phyloP scores from a whole-genome alignment of 805 yeast species.

The Ogataea angusta region DNA sequence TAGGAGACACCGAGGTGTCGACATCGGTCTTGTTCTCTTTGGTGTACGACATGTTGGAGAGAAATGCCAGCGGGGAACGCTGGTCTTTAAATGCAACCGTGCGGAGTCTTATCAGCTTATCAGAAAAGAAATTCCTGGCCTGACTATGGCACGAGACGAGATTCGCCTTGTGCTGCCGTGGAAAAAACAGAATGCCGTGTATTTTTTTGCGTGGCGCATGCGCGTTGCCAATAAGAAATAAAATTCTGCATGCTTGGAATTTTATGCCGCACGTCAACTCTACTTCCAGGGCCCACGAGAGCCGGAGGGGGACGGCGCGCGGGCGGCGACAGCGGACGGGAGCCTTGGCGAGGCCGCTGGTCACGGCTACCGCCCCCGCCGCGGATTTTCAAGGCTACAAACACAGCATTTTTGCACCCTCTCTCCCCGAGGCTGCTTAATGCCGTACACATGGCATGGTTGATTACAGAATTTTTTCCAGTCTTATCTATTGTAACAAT shows the following conservation, averaged over 20 bases:
- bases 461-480: not conserved
- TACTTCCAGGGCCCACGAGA: not conserved
- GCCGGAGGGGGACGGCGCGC: too few relatives aligned
- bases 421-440: not conserved
- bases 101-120: constrained; percentile 7
- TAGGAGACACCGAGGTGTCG: constrained; percentile 26
- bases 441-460: not conserved
- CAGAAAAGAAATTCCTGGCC: constrained; percentile 7
- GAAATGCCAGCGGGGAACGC: too few relatives aligned
- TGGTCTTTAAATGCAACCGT: too few relatives aligned
- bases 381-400: too few relatives aligned
- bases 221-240: not conserved
- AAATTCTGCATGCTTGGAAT: not conserved
- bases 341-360: not conserved
- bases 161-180: not conserved
- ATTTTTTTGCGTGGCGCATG: not conserved
- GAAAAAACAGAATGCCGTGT: constrained; percentile 1
- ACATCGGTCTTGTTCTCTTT: constrained; percentile 22
- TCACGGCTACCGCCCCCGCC: not conserved
- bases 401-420: too few relatives aligned
- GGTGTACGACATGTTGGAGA: constrained; percentile 12
- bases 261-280: not conserved
- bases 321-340: too few relatives aligned
- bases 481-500: constrained; percentile 15
- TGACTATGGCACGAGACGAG: not conserved